A percentile compares a stretch with the other conserved stretches of the same genome.
phyloP scores from a whole-genome alignment of 331 rosid genomes.

The Pyracantha coccinea region DNA sequence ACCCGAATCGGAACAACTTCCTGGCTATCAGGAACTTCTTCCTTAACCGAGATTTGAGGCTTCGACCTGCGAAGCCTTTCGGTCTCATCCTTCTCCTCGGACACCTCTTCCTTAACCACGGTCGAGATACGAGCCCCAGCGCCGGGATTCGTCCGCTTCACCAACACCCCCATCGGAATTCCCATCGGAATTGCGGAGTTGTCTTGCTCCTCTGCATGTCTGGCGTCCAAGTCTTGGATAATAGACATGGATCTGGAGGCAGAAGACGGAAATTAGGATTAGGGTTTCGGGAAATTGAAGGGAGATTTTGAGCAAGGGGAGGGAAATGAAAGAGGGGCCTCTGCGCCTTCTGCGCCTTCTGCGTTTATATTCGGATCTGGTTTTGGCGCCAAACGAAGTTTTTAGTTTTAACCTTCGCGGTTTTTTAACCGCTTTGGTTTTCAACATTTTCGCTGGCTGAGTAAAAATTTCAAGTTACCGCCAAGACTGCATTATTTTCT shows the following conservation, averaged over 20 bases:
- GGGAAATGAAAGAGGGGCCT: neutral
- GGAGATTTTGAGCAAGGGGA: neutral
- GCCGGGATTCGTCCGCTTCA: conserved; percentile 39
- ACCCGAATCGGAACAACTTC: conserved; percentile 9
- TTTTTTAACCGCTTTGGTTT: neutral
- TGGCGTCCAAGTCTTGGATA: conserved; percentile 19
- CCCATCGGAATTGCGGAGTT: neutral
- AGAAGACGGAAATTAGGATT: neutral
- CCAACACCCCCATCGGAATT: conserved; percentile 23
- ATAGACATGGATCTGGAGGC: neutral
- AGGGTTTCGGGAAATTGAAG: neutral
- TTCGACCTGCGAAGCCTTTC: neutral
- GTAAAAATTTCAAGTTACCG: neutral
- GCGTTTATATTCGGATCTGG: neutral
- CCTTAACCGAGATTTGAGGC: neutral
- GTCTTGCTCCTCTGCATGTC: neutral
- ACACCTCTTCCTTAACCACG: neutral
- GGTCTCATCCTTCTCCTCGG: neutral
- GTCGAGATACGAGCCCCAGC: conserved; percentile 49
- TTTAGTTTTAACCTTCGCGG: conserved; percentile 14
- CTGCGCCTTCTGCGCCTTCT: neutral
- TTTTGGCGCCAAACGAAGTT: conserved; percentile 22
- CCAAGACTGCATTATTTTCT: neutral
- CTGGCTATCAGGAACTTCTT: conserved; percentile 7
- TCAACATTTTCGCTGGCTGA: neutral